Conservation (phyloP, 192 early-diverging fungal species). For the Linnemannia elongata region DNA sequence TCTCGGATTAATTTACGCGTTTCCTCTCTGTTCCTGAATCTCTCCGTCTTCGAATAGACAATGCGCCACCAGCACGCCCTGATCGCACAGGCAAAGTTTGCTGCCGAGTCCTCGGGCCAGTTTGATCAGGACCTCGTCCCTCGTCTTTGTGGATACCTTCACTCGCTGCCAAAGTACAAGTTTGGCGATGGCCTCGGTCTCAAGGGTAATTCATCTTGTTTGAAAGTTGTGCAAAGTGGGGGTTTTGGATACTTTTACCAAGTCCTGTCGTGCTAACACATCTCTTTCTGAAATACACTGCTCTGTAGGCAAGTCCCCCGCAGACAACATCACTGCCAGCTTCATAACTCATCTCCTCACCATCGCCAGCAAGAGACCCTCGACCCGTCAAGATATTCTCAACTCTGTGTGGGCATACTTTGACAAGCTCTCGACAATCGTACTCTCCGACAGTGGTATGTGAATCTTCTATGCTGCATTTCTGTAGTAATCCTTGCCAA, state of each 20-base stretch:
- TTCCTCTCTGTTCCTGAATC: not conserved
- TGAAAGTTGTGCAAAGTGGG: not conserved
- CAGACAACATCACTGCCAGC: constrained; percentile 40
- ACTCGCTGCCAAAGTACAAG: constrained; percentile 36
- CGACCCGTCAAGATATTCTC: constrained; percentile 46
- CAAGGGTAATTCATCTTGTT: constrained; percentile 15
- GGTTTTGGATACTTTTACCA: no score
- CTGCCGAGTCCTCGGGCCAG: constrained; percentile 50
- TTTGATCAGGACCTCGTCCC: constrained; percentile 50
- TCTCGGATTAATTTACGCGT: constrained; percentile 7
- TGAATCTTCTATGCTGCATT: not conserved
- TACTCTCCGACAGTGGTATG: constrained; percentile 43
- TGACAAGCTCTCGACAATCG: constrained; percentile 31
- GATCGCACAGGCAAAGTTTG: constrained; percentile 48
- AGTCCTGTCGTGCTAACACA: not conserved
- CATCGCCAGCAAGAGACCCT: constrained; percentile 39
- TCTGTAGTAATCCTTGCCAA: not conserved
- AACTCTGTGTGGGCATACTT: constrained; percentile 45
- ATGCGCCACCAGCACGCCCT: constrained; percentile 54
- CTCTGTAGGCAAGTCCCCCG: constrained; percentile 39
- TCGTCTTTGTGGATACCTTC: constrained; percentile 38
- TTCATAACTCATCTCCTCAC: constrained; percentile 47
- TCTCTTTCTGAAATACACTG: not conserved
- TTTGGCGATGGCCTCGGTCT: constrained; percentile 39
- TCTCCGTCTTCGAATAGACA: constrained; percentile 15